phyloP scores from a whole-genome alignment of 169 alveolate genomes.

The Cyclospora cayetanensis region DNA sequence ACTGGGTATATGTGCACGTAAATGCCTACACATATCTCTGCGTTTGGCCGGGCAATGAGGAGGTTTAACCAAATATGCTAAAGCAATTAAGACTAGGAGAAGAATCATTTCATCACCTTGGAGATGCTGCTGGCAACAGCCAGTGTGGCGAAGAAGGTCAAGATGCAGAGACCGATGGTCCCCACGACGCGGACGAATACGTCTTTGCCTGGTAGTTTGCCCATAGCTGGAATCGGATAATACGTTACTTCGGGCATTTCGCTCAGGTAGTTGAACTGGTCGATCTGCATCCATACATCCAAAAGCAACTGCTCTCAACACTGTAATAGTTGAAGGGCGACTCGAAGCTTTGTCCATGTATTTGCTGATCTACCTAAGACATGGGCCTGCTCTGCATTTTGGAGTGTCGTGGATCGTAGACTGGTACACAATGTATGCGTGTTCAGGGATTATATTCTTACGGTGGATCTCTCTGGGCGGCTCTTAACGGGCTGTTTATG shows the following conservation, averaged over 20 bases:
- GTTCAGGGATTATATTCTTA: conserved; percentile 43
- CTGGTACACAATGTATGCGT: too few relatives aligned
- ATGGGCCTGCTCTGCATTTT: too few relatives aligned
- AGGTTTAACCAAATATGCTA: too few relatives aligned
- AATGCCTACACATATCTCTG: too few relatives aligned
- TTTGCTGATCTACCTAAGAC: too few relatives aligned
- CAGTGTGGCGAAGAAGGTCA: conserved; percentile 68
- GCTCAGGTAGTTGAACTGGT: conserved; percentile 69
- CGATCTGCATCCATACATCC: conserved; percentile 27
- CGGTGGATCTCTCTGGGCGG: conserved; percentile 78
- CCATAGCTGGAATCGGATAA: conserved; percentile 83
- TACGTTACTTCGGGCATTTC: conserved; percentile 82
- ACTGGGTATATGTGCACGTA: too few relatives aligned
- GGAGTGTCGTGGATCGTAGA: too few relatives aligned
- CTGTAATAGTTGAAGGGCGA: too few relatives aligned
- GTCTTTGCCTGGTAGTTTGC: conserved; percentile 82
- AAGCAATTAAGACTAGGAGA: background rate
- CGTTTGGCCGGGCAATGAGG: too few relatives aligned
- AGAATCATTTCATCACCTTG: conserved; percentile 31
- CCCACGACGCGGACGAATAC: conserved; percentile 87
- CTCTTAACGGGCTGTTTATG: conserved; percentile 81
- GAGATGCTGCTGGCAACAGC: conserved; percentile 58
- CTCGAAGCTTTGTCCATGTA: too few relatives aligned
- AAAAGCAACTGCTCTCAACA: too few relatives aligned
- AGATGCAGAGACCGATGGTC: conserved; percentile 84